Conservation (phyloP, 2,329 filamentous ascomycete species). For the Epichloe coenophiala region DNA sequence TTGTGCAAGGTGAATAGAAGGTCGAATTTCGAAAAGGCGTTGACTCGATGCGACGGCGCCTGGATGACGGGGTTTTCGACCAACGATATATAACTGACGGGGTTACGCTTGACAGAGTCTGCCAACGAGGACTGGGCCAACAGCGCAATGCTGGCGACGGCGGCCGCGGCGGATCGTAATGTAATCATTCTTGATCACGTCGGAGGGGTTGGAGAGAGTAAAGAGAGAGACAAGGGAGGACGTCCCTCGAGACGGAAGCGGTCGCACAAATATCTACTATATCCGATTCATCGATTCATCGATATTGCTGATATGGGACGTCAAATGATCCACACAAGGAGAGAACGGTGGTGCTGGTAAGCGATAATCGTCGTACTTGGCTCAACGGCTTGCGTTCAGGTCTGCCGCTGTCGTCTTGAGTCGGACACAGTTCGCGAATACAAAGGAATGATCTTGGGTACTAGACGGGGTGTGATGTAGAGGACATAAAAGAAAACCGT, state of each 20-base stretch:
- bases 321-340: background rate
- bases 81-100: constrained; percentile 58
- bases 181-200: constrained; percentile 12
- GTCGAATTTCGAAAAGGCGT: constrained; percentile 73
- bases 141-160: constrained; percentile 12
- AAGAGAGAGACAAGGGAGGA: background rate
- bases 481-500: background rate
- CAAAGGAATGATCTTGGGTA: too few relatives aligned
- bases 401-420: too few relatives aligned
- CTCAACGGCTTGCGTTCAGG: too few relatives aligned
- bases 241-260: constrained; percentile 4
- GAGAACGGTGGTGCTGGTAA: background rate
- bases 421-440: too few relatives aligned
- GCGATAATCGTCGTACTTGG: too few relatives aligned
- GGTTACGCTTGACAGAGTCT: constrained; percentile 61
- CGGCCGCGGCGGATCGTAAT: constrained; percentile 12
- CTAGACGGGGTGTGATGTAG: too few relatives aligned
- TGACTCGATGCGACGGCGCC: constrained; percentile 64
- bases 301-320: background rate
- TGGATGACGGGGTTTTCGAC: constrained; percentile 66
- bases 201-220: background rate
- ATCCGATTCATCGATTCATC: constrained; percentile 3
- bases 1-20: constrained; percentile 65
- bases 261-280: background rate
- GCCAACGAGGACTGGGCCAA: constrained; percentile 24